Evolutionary conservation across 2,329 filamentous ascomycete species (phyloP), one percentile per base, ranked within the genome.

Genomic region (Penicillium olsonii): DNA sequence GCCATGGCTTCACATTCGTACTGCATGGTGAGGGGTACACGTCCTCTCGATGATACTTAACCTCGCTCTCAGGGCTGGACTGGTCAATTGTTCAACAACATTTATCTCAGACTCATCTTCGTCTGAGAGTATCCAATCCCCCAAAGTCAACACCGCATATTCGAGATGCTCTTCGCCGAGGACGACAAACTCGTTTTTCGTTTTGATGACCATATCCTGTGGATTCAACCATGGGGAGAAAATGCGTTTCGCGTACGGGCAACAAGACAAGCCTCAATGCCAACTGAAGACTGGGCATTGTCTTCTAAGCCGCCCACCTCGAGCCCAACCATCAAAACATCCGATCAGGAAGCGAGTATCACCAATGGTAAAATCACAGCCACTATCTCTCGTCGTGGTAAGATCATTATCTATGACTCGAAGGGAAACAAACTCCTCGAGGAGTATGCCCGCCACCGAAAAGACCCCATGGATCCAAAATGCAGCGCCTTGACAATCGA

Each of bases 401-500:
- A 82, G 59, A 60, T 83, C 31, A 76, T 69, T 27, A 71, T 83
- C 45, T 70, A 66, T 55, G 72, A 80, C 53, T 53, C 62, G 2
- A 68, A 62, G 1, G 74, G 73, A 29, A 71, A 69, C 20, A 59
- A 72, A 10, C 57, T 83, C 1, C 67, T 83, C 0, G 79, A 83
- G 51, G 81, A 84, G 54, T 83, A 78, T 59, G 68, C 72, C 24
- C 75, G 81, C 17, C 71, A 78, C 52, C 73, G 80, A 7, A 60
- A 63, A 24, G 79, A 85, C 52, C 68, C 77, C 2, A 61, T 63
- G 5, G 82, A 85, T 54, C 80, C 82, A 0, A 84, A 84, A 62
- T 81, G 78, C 65, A 83, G 79, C 54, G 77, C 83, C 0, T 68
- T 86, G 2, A 69, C 77, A 8, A 68, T 85, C 15, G 73, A 82